phyloP scores from a whole-genome alignment of 345 rosid species.

The Salix suchowensis region DNA sequence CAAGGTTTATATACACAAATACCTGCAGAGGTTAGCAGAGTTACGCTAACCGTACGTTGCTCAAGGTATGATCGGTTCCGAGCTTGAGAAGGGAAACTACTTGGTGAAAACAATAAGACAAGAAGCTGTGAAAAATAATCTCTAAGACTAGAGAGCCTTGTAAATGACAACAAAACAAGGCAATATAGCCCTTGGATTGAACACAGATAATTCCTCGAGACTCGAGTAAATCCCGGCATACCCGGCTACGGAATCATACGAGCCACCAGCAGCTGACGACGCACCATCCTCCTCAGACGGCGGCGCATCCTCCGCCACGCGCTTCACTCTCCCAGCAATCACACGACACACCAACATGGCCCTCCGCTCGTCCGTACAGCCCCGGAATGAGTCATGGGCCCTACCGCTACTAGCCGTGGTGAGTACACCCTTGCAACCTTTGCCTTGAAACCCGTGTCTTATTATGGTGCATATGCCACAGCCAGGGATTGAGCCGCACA shows the following conservation, averaged over 20 bases:
- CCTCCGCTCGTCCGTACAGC: constrained; percentile 55
- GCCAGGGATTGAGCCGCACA: constrained; percentile 73
- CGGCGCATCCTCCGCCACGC: constrained; percentile 39
- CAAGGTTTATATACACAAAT: background rate
- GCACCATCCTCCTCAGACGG: constrained; percentile 24
- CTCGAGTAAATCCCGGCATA: constrained; percentile 62
- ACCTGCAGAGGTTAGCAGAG: background rate
- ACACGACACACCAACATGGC: constrained; percentile 98
- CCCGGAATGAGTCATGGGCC: constrained; percentile 67
- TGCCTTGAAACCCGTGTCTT: constrained; percentile 67
- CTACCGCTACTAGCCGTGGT: constrained; percentile 97
- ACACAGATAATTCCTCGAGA: constrained; percentile 77
- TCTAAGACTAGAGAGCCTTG: constrained; percentile 49
- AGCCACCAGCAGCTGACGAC: constrained; percentile 18
- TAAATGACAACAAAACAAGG: constrained; percentile 96
- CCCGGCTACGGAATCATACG: constrained; percentile 78
- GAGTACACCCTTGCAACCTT: constrained; percentile 40
- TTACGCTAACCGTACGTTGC: background rate
- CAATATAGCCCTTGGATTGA: constrained; percentile 81
- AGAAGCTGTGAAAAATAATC: background rate
- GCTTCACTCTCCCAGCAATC: constrained; percentile 80
- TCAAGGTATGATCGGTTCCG: background rate
- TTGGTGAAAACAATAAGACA: background rate
- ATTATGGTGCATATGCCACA: constrained; percentile 90
- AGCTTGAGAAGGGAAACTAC: background rate